Percentiles rank a stretch among this genome's conserved stretches.
Evolutionary conservation across 73 alveolate species (phyloP).

Genomic region (Symbiodinium pilosum): DNA sequence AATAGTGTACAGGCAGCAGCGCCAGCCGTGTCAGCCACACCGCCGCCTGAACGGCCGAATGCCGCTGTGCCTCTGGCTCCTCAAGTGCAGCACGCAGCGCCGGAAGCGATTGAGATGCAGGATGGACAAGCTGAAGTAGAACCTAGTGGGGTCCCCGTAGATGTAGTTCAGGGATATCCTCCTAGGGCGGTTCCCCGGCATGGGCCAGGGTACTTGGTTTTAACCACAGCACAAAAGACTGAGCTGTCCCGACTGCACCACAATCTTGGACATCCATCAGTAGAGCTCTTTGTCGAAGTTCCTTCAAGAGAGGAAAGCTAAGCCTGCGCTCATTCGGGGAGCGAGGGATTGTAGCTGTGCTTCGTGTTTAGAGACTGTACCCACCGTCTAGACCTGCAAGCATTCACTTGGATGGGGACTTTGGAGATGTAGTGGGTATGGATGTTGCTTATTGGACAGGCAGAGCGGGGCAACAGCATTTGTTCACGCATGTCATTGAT

Average conservation of each 20-base stretch:
- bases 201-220: not conserved
- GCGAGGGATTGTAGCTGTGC: not conserved
- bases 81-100: too few relatives aligned
- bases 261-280: not conserved
- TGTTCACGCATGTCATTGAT: not conserved
- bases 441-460: not conserved
- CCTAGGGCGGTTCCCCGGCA: too few relatives aligned
- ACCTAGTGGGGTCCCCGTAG: too few relatives aligned
- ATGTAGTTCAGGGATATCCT: too few relatives aligned
- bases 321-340: not conserved
- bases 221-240: not conserved
- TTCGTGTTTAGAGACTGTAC: not conserved
- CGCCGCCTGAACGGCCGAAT: too few relatives aligned
- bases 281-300: not conserved
- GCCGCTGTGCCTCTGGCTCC: too few relatives aligned
- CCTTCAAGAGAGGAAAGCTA: not conserved
- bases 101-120: too few relatives aligned
- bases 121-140: too few relatives aligned
- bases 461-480: not conserved
- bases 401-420: not conserved
- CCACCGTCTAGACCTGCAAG: not conserved
- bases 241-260: not conserved
- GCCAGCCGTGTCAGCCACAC: too few relatives aligned
- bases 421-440: not conserved
- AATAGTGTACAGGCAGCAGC: too few relatives aligned